Percentiles rank a stretch among this genome's conserved stretches.
Evolutionary conservation across 129 eudicot species (phyloP).

Genomic region (Artemisia annua): DNA sequence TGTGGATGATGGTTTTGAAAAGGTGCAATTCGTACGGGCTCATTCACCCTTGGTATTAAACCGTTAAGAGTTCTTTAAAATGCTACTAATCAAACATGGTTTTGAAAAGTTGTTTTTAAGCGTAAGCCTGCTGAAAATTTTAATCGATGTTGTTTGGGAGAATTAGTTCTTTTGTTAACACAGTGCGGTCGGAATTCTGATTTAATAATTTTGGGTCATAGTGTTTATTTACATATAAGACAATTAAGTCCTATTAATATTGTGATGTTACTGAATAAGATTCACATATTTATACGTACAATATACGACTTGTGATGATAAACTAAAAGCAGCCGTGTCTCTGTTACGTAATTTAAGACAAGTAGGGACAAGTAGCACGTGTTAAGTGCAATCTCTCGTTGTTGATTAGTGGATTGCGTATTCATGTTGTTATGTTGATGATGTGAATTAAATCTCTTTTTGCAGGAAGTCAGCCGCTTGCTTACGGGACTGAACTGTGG

Average conservation of each 20-base stretch:
- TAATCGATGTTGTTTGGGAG: too few relatives aligned
- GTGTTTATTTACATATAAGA: too few relatives aligned
- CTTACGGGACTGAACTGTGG: conserved; percentile 90
- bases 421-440: conserved; percentile 2
- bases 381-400: background rate
- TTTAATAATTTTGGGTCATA: too few relatives aligned
- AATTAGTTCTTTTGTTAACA: too few relatives aligned
- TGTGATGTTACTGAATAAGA: background rate
- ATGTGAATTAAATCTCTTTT: conserved; percentile 13
- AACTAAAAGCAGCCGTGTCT: conserved; percentile 7
- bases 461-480: conserved; percentile 88
- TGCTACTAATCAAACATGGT: background rate
- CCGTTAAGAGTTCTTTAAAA: background rate
- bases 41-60: background rate
- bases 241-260: too few relatives aligned
- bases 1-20: background rate
- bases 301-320: background rate
- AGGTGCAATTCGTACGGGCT: background rate
- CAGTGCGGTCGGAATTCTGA: too few relatives aligned
- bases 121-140: too few relatives aligned
- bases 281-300: background rate
- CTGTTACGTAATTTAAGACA: background rate
- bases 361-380: background rate
- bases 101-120: too few relatives aligned
- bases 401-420: too few relatives aligned